Evolutionary conservation across 169 alveolate genomes (phyloP).

Genomic region (Babesia gibsoni): DNA sequence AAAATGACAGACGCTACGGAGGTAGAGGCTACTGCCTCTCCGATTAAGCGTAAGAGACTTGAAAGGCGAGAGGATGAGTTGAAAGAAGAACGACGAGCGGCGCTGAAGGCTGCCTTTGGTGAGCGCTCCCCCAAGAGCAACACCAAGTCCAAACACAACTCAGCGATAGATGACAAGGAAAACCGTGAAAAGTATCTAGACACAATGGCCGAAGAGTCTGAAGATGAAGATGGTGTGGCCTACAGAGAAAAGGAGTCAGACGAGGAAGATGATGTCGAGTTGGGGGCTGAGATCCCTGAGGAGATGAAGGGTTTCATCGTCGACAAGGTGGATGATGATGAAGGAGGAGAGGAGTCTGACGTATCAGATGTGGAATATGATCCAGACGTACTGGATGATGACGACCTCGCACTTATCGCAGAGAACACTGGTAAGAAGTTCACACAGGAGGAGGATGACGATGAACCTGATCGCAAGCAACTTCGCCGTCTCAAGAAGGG

Average conservation of each 20-base stretch:
- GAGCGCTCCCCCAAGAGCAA: not conserved
- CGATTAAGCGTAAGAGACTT: constrained; percentile 1
- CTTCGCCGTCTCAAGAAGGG: constrained; percentile 59
- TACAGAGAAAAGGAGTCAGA: constrained; percentile 34
- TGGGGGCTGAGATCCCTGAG: constrained; percentile 57
- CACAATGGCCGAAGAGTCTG: constrained; percentile 67
- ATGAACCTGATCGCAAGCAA: constrained; percentile 44
- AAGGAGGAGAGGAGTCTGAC: constrained; percentile 55
- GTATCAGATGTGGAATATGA: constrained; percentile 70
- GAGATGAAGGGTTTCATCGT: constrained; percentile 72
- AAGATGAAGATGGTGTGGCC: constrained; percentile 33
- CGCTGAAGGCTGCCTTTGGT: constrained; percentile 21
- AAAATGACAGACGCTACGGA: constrained; percentile 10
- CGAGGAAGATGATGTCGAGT: constrained; percentile 53
- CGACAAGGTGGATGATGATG: constrained; percentile 73
- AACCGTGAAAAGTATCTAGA: constrained; percentile 40
- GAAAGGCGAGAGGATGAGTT: not conserved
- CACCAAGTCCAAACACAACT: not conserved
- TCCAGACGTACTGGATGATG: constrained; percentile 74
- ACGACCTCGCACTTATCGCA: constrained; percentile 73
- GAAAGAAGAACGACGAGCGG: not conserved
- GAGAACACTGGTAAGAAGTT: constrained; percentile 73
- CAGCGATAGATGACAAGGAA: not conserved
- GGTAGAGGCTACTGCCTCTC: constrained; percentile 1
- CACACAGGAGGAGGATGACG: constrained; percentile 67